Evolutionary conservation across 2,329 filamentous ascomycete species (phyloP), one percentile per base, ranked within the genome.

Genomic region (Aspergillus versicolor): DNA sequence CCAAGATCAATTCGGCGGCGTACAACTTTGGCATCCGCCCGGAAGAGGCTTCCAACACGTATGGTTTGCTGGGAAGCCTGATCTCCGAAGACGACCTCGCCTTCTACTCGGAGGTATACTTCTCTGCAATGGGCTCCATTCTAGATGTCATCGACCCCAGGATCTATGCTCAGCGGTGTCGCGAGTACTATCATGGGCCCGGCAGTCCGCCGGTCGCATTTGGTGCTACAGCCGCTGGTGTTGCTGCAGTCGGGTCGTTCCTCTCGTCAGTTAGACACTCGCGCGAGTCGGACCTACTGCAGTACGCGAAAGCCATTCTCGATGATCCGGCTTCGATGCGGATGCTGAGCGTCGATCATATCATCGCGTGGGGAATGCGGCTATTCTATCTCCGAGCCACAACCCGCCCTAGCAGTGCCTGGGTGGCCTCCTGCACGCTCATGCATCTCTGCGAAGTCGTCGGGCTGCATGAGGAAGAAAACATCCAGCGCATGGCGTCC

Each of bases 11-110:
- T 3, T 68, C 69, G 1, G 63, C 65, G n/a, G 67, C 69, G 5
- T 70, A 69, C 58, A 70, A 68, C 59, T 70, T 70, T 56, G 69
- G 69, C 8, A 65, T 70, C 32, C 66, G 68, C 8, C 68, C 68
- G 0, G 68, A 70, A 19, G 68, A 70, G 56, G 56, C 63, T 38
- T 69, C 68, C 19, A 63, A 60, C n/a, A 5, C 54, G 5, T 56
- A 70, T 21, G 13, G 57, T 40, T 64, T 64, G 9, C 60, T 70
- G 9, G 65, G 61, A 2, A 58, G 57, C 2, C 54, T 70, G 3
- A 67, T 70, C 38, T 67, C 66, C 2, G 63, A 66, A 47, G 52
- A 69, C 12, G 61, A 70, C 27, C 65, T 71, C 3, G 27, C 3
- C 22, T 59, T 53, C 15, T 69, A 52, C 42, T 70, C 68, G 3